Evolutionary conservation across 495 filamentous ascomycete genomes (phyloP), one percentile per base, ranked within the genome.

Genomic region (Lophiostoma macrostomum): DNA sequence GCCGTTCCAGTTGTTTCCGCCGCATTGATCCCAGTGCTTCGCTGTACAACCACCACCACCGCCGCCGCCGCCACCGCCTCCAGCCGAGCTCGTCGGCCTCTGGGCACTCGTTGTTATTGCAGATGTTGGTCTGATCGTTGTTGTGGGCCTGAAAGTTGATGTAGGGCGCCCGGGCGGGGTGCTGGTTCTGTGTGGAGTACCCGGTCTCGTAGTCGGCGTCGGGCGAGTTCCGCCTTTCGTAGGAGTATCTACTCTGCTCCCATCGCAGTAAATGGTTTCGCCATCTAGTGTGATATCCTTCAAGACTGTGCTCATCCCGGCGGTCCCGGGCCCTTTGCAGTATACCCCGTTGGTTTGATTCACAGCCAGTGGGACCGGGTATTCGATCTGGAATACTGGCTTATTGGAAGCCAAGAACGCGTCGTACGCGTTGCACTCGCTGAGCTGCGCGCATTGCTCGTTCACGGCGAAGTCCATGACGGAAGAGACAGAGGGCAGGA

Each of bases 381-480:
- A 87, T 66, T 87, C 84, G 50, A 87, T 82, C 56, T 87, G 78
- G 59, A 87, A 87, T n/a, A 88, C 81, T 0, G 84, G 83, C 67
- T 87, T 86, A 40, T 67, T 69, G 4, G 71, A 73, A n/a, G 70
- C 54, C 13, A 79, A 71, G 56, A 87, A 87, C 10, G 74, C 62
- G 2, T 66, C 64, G 57, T 79, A 85, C 1, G 61, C 69, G 28
- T 68, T 70, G 53, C 83, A 87, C 58, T 83, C 79, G 42, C 74
- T 77, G 63, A 79, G 63, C 1, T 75, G 75, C 14, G 34, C 42
- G 60, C 85, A 88, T 64, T 87, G 79, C 71, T 88, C 85, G 64
- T 87, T 85, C 36, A 88, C 82, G 6, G 73, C 74, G 71, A 83
- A 88, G 55, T 87, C 75, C 65, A 84, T 78, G 2, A 75, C 71